phyloP scores from a whole-genome alignment of 306 rosid genomes.

The Cicer arietinum region DNA sequence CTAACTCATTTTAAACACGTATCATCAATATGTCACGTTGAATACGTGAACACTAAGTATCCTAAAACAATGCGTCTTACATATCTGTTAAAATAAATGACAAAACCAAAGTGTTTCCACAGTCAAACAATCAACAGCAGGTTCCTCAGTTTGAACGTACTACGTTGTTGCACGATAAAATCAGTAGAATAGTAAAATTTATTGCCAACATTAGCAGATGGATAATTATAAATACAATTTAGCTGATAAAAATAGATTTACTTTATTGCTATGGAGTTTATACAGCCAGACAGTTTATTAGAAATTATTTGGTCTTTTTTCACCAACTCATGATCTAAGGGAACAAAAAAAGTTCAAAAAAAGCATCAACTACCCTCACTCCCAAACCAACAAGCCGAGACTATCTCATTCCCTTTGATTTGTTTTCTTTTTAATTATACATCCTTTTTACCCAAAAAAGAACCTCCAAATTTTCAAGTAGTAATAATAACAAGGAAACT shows the following conservation, averaged over 20 bases:
- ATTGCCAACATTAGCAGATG: background rate
- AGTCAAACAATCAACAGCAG: background rate
- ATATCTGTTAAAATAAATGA: background rate
- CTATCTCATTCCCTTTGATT: conserved; percentile 15
- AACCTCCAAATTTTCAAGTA: conserved; percentile 11
- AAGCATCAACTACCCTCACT: background rate
- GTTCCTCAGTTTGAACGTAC: background rate
- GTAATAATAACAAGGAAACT: background rate
- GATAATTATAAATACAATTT: background rate
- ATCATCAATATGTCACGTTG: background rate
- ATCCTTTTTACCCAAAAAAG: conserved; percentile 31
- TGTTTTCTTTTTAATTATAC: background rate
- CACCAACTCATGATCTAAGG: conserved; percentile 37
- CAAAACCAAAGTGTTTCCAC: background rate
- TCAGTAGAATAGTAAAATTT: background rate
- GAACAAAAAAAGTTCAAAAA: background rate
- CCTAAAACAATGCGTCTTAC: background rate
- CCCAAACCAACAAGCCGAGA: conserved; percentile 34
- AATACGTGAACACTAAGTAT: background rate
- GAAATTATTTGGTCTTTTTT: conserved; percentile 14
- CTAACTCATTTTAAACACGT: background rate
- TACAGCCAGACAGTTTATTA: conserved; percentile 18
- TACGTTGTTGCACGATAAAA: background rate
- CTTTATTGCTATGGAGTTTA: conserved; percentile 21
- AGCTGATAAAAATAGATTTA: background rate